A percentile compares a stretch with the other conserved stretches of the same genome.
These are phyloP conservation scores for Phytophthora podocarpi DNA, from an alignment of 352 stramenopile genomes.

Conservation along the genomic window DNA sequence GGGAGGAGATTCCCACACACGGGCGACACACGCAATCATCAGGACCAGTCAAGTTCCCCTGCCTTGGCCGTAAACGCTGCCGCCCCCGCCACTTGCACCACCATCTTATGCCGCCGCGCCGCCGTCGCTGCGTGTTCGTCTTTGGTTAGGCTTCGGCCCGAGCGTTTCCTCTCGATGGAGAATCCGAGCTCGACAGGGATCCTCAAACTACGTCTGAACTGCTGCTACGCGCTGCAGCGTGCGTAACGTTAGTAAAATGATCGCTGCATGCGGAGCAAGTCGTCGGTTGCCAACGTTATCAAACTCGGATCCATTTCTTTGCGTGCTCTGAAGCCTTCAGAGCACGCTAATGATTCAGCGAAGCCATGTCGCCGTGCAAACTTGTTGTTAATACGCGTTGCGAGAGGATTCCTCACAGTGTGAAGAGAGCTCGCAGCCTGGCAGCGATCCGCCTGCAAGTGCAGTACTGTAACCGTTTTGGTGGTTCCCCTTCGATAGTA, in stretches of 20 bases:
- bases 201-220: slow-evolving; percentile 6
- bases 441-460: too few relatives aligned
- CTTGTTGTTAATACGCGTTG: too few relatives aligned
- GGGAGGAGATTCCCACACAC: too few relatives aligned
- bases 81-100: neutral
- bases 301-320: too few relatives aligned
- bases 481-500: slow-evolving; percentile 17
- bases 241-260: slow-evolving; percentile 23
- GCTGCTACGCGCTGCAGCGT: slow-evolving; percentile 2
- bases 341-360: too few relatives aligned
- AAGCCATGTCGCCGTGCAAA: too few relatives aligned
- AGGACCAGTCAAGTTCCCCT: slow-evolving; percentile 4
- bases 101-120: neutral
- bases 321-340: too few relatives aligned
- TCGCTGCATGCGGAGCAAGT: slow-evolving; percentile 4
- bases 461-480: too few relatives aligned
- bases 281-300: slow-evolving; percentile 6
- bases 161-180: slow-evolving; percentile 19
- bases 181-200: slow-evolving; percentile 20
- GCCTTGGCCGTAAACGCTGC: slow-evolving; percentile 10
- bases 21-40: slow-evolving; percentile 3
- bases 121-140: neutral
- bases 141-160: neutral
- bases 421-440: too few relatives aligned
- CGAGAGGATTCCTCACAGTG: too few relatives aligned